Conservation (phyloP, 2,329 filamentous ascomycete species). For the Phaeoacremonium minimum region DNA sequence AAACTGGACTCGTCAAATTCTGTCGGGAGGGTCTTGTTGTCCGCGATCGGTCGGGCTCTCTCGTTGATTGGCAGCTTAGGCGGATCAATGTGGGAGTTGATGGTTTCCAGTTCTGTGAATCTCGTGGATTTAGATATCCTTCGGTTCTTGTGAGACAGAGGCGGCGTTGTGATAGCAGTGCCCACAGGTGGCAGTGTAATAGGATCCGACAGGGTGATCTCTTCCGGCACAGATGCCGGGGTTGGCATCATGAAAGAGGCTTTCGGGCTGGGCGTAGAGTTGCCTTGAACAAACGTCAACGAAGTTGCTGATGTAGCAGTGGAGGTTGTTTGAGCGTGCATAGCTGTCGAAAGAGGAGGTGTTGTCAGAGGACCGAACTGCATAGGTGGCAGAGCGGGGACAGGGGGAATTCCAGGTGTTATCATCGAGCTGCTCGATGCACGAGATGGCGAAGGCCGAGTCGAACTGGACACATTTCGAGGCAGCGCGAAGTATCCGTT, state of each 20-base stretch:
- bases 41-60: conserved; percentile 7
- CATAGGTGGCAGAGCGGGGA: conserved; percentile 8
- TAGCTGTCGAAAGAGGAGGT: background rate
- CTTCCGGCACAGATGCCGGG: background rate
- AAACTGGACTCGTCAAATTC: conserved; percentile 14
- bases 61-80: conserved; percentile 9
- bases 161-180: conserved; percentile 1
- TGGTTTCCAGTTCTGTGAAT: conserved; percentile 24
- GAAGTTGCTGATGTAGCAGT: background rate
- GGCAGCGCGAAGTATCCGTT: conserved; percentile 5
- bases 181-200: background rate
- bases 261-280: background rate
- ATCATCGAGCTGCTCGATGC: conserved; percentile 7
- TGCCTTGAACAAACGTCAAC: background rate
- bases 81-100: conserved; percentile 17
- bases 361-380: background rate
- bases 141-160: conserved; percentile 13
- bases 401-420: conserved; percentile 15
- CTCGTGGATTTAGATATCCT: conserved; percentile 15
- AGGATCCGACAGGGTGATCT: background rate
- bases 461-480: conserved; percentile 5
- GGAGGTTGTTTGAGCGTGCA: too few relatives aligned
- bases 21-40: conserved; percentile 11
- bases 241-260: background rate
- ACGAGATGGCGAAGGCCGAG: conserved; percentile 1